Conservation (phyloP, 1,284 basidiomycete species). For the Anthracocystis panici-leucophaei region DNA sequence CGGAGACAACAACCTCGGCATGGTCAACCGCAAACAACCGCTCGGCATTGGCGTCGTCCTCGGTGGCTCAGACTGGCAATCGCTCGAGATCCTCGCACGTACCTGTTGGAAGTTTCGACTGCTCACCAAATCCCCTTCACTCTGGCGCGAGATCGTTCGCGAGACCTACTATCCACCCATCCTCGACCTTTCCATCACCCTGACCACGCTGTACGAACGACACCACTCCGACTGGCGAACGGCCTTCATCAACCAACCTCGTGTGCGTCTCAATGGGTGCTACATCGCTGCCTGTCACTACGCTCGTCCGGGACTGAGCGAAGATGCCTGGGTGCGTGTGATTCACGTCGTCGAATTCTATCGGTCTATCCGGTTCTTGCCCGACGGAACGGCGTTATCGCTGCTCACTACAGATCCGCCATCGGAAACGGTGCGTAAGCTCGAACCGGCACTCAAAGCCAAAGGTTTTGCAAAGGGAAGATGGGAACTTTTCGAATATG, state of each 20-base stretch:
- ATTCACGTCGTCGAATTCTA: slow-evolving; percentile 75
- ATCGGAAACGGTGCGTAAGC: slow-evolving; percentile 79
- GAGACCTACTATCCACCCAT: slow-evolving; percentile 61
- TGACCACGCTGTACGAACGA: slow-evolving; percentile 31
- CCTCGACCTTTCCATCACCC: slow-evolving; percentile 31
- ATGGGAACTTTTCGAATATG: slow-evolving; percentile 58
- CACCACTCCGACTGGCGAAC: slow-evolving; percentile 62
- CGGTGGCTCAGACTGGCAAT: slow-evolving; percentile 63
- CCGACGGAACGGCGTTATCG: slow-evolving; percentile 86
- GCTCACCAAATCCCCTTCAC: slow-evolving; percentile 51
- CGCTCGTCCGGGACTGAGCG: slow-evolving; percentile 59
- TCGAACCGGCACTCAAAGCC: slow-evolving; percentile 77
- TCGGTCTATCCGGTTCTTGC: slow-evolving; percentile 85
- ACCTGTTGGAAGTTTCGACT: slow-evolving; percentile 65
- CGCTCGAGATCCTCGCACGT: slow-evolving; percentile 59
- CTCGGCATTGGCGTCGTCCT: slow-evolving; percentile 56
- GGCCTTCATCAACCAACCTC: slow-evolving; percentile 64
- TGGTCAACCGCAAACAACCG: slow-evolving; percentile 26
- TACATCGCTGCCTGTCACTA: slow-evolving; percentile 68
- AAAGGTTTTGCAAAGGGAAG: slow-evolving; percentile 80
- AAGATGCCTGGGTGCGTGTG: slow-evolving; percentile 66
- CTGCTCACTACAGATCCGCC: slow-evolving; percentile 86
- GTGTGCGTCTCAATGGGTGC: slow-evolving; percentile 63
- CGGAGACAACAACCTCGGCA: slow-evolving; percentile 11
- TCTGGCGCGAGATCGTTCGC: slow-evolving; percentile 61